Evolutionary conservation across 495 filamentous ascomycete species (phyloP), one percentile per base, ranked within the genome.

Genomic region (Friedmanniomyces simplex): DNA sequence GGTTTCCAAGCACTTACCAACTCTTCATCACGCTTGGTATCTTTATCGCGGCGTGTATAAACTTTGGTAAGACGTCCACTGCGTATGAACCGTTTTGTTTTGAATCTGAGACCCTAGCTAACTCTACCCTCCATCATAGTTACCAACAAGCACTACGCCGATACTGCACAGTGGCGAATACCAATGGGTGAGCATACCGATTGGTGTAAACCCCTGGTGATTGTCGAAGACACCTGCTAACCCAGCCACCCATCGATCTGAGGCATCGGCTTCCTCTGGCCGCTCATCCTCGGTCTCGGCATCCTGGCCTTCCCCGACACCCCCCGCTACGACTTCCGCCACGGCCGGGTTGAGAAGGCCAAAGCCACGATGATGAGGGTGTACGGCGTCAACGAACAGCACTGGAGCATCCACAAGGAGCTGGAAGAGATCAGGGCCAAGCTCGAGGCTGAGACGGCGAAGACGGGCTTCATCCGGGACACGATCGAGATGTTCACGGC

Each of bases 21-120:
- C 79, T 93, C 26, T 89, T 91, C 73, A 87, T 93, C 69, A 88
- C 88, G 30, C 76, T 91, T 55, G 88, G 88, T 61, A 93, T 91
- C 71, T 88, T 60, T 81, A 88, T 70, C 82, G 86, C 71, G 3
- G 46, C 26, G 16, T 25, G 21, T 14, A 37, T 91, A 76, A 89
- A 93, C 71, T 93, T 76, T 67, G 88, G 86, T 36, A 89, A n/a
- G n/a, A n/a, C n/a, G n/a, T n/a, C n/a, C n/a, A n/a, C n/a, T n/a
- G n/a, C n/a, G n/a, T n/a, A n/a, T n/a, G n/a, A n/a, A n/a, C n/a
- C n/a, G n/a, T n/a, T n/a, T n/a, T n/a, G n/a, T n/a, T n/a, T n/a
- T n/a, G n/a, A n/a, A n/a, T n/a, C n/a, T n/a, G n/a, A n/a, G n/a
- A n/a, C n/a, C n/a, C n/a, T n/a, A n/a, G n/a, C n/a, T n/a, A n/a